Evolutionary conservation across 164 flowering plant genomes (phyloP).

Genomic region (Taxillus chinensis): DNA sequence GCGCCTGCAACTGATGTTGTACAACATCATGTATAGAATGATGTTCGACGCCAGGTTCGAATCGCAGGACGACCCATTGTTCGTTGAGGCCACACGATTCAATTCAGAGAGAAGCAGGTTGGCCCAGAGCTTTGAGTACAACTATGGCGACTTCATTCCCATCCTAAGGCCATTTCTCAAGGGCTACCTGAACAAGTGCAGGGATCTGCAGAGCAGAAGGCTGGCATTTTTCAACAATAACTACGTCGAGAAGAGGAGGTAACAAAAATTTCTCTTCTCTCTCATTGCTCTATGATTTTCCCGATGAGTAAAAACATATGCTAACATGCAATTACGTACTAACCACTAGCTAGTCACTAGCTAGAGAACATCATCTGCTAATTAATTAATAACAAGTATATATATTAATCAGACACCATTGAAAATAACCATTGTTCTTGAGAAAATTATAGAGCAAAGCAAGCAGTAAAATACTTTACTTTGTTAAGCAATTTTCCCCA

Average conservation of each 20-base stretch:
- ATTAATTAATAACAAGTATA: too few species aligned
- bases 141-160: constrained; percentile 74
- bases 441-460: too few species aligned
- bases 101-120: constrained; percentile 62
- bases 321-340: too few species aligned
- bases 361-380: too few species aligned
- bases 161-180: constrained; percentile 53
- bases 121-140: constrained; percentile 74
- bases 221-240: constrained; percentile 47
- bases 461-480: too few species aligned
- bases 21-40: constrained; percentile 62
- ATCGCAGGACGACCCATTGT: constrained; percentile 46
- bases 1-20: constrained; percentile 58
- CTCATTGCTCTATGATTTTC: background rate
- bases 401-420: too few species aligned
- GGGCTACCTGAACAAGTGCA: constrained; percentile 55
- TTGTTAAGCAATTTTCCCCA: too few species aligned
- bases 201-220: constrained; percentile 40
- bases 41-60: constrained; percentile 63
- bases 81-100: constrained; percentile 30
- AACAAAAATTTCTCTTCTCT: constrained; percentile 1
- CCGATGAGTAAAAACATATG: too few species aligned
- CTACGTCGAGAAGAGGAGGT: constrained; percentile 48
- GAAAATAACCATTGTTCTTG: too few species aligned
- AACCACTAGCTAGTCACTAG: too few species aligned